Percentiles rank a stretch among this genome's conserved stretches.
Conservation (phyloP, 2,329 filamentous ascomycete genomes). For the Botrytis tulipae region DNA sequence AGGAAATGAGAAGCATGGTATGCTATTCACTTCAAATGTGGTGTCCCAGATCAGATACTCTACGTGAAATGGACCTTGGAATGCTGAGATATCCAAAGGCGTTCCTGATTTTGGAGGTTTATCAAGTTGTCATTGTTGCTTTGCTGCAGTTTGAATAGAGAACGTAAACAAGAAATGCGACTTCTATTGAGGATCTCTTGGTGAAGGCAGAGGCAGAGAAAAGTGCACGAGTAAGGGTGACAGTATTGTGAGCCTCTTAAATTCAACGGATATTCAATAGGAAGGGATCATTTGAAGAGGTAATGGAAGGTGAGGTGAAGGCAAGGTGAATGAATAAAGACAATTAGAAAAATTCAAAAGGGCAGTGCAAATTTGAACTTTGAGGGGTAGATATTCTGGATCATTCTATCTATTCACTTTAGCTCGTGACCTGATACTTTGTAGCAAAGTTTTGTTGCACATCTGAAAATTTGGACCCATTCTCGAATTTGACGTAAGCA, state of each 20-base stretch:
- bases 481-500: conserved; percentile 14
- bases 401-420: not conserved
- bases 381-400: not conserved
- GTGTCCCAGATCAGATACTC: not conserved
- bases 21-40: not conserved
- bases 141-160: not conserved
- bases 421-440: not conserved
- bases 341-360: not conserved
- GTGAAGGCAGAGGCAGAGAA: not conserved
- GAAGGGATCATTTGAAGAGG: not conserved
- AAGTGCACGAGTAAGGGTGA: not conserved
- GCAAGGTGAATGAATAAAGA: not conserved
- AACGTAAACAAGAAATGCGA: not conserved
- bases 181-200: not conserved
- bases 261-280: not conserved
- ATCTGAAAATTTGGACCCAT: not conserved
- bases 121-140: too few species aligned
- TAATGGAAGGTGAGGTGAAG: not conserved
- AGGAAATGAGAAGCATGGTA: not conserved
- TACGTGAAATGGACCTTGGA: not conserved
- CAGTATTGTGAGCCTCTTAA: not conserved
- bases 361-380: not conserved
- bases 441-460: not conserved
- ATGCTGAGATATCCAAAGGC: accelerated
- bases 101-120: not conserved